Percentiles rank a stretch among this genome's conserved stretches.
These are phyloP conservation scores for Huiozyma naganishii DNA, from an alignment of 805 yeast species.

Conservation along the genomic window DNA sequence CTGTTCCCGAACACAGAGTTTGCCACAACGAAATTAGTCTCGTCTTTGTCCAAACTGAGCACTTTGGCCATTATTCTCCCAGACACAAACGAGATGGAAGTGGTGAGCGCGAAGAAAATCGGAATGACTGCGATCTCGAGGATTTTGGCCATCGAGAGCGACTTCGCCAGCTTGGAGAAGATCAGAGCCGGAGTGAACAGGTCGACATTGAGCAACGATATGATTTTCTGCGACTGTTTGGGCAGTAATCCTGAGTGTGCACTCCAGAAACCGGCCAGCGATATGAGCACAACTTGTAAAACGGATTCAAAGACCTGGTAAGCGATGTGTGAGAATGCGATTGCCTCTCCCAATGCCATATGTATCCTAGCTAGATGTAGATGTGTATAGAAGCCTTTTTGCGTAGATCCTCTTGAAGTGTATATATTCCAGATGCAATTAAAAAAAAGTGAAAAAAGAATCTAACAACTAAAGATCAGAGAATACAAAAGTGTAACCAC, in stretches of 20 bases:
- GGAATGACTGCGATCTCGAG: conserved; percentile 79
- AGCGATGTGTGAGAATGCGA: conserved; percentile 28
- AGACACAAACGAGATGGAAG: conserved; percentile 58
- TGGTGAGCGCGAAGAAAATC: conserved; percentile 69
- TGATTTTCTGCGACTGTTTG: conserved; percentile 62
- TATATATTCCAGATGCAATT: too few relatives aligned
- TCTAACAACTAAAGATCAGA: too few relatives aligned
- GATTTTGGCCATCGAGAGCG: conserved; percentile 63
- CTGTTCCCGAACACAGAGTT: conserved; percentile 97
- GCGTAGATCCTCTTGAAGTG: too few relatives aligned
- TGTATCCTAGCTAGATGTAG: too few relatives aligned
- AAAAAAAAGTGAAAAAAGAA: too few relatives aligned
- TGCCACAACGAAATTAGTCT: conserved; percentile 85
- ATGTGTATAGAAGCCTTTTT: too few relatives aligned
- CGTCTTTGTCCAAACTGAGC: conserved; percentile 55
- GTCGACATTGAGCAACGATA: conserved; percentile 75
- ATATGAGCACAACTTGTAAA: conserved; percentile 76
- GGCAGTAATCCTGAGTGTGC: conserved; percentile 63
- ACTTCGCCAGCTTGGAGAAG: conserved; percentile 64
- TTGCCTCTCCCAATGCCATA: conserved; percentile 5
- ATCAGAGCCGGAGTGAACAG: conserved; percentile 92
- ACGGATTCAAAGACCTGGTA: conserved; percentile 86
- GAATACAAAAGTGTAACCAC: too few relatives aligned
- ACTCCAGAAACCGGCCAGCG: conserved; percentile 78
- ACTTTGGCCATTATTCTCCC: conserved; percentile 45